These are phyloP conservation scores for Dryas integrifolia DNA, from an alignment of 331 rosid genomes.

Conservation along the genomic window DNA sequence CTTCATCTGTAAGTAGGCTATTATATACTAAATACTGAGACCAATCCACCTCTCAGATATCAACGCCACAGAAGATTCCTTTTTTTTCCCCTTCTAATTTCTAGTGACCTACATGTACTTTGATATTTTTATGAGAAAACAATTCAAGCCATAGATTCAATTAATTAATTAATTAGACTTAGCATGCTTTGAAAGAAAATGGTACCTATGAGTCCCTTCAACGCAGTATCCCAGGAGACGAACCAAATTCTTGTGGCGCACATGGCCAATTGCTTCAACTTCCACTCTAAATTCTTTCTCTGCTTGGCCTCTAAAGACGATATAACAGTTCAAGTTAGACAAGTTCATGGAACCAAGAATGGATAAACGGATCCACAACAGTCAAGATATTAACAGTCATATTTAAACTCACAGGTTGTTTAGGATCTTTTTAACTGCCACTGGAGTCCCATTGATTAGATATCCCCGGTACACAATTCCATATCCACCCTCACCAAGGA, in stretches of 20 bases:
- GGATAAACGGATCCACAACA: constrained; percentile 10
- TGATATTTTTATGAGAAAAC: not conserved
- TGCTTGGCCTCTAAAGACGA: constrained; percentile 76
- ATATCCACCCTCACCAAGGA: constrained; percentile 92
- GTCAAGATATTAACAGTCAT: constrained; percentile 11
- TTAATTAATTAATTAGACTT: not conserved
- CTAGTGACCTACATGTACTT: not conserved
- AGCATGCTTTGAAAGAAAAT: not conserved
- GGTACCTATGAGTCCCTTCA: constrained; percentile 86
- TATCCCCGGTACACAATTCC: constrained; percentile 84
- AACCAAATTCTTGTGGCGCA: constrained; percentile 91
- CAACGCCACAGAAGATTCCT: not conserved
- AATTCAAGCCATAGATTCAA: constrained; percentile 1
- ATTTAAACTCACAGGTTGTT: constrained; percentile 71
- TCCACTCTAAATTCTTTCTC: constrained; percentile 92
- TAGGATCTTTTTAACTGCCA: constrained; percentile 90
- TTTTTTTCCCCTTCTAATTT: not conserved
- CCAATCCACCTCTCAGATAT: not conserved
- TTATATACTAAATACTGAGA: constrained; percentile 3
- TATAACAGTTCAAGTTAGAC: constrained; percentile 20
- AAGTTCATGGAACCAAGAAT: constrained; percentile 21
- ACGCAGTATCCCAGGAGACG: constrained; percentile 90
- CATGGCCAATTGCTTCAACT: constrained; percentile 98
- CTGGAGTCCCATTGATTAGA: constrained; percentile 80
- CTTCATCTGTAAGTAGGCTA: not conserved